phyloP scores from a whole-genome alignment of 345 rosid species.

The Aquilaria yunnanensis region DNA sequence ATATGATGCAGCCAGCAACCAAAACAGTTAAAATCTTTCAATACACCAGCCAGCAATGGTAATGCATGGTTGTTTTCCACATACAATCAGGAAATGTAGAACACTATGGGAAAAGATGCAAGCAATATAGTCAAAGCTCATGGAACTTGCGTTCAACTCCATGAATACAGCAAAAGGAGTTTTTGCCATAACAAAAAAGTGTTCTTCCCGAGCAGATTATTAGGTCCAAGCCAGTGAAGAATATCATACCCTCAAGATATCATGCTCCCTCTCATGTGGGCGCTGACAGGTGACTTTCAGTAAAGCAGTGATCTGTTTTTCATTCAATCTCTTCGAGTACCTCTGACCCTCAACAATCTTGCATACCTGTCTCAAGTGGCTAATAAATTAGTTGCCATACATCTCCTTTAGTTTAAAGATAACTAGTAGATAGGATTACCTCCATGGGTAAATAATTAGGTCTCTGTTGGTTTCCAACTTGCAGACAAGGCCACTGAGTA shows the following conservation, averaged over 20 bases:
- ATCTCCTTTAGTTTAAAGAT: background rate
- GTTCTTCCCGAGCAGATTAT: too few species aligned
- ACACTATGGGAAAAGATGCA: too few species aligned
- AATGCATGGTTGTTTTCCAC: too few species aligned
- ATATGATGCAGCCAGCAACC: too few species aligned
- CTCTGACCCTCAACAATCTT: conserved; percentile 98
- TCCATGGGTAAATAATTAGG: conserved; percentile 97
- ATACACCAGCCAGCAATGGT: too few species aligned
- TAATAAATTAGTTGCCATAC: conserved; percentile 1
- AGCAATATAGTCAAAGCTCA: too few species aligned
- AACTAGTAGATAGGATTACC: conserved; percentile 24
- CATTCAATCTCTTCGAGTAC: conserved; percentile 90
- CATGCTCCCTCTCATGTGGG: conserved; percentile 73
- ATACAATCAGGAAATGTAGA: too few species aligned
- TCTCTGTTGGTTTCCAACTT: conserved; percentile 88
- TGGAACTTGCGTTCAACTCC: too few species aligned
- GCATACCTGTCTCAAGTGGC: conserved; percentile 53
- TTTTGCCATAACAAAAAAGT: too few species aligned
- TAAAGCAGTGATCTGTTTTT: conserved; percentile 88
- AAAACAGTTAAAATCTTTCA: too few species aligned
- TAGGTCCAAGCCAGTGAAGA: background rate
- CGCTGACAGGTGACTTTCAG: conserved; percentile 93
- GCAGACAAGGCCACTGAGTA: conserved; percentile 82
- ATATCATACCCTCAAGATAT: conserved; percentile 57
- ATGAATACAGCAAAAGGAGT: too few species aligned